phyloP scores from a whole-genome alignment of 176 grass and related monocot species.

The Oryza glaberrima region DNA sequence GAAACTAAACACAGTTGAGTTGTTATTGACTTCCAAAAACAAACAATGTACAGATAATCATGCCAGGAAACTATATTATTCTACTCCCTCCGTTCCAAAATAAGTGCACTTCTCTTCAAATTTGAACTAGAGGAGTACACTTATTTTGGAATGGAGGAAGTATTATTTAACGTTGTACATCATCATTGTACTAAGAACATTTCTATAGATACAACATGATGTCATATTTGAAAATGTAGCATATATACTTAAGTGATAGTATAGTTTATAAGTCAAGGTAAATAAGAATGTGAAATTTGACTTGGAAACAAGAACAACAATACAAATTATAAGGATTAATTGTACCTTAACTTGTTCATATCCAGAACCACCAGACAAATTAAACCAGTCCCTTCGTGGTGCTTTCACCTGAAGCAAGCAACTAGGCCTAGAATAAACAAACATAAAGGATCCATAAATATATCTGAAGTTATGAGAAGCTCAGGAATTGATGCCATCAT shows the following conservation, averaged over 20 bases:
- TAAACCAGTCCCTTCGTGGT: neutral
- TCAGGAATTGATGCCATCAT: neutral
- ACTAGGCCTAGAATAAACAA: constrained; percentile 8
- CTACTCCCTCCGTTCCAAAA: neutral
- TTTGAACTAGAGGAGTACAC: too few species aligned
- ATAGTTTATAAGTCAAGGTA: neutral
- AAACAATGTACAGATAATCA: constrained; percentile 18
- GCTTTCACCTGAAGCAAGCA: constrained; percentile 51
- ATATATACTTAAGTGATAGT: neutral
- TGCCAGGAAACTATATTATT: neutral
- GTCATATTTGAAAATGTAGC: neutral
- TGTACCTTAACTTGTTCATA: neutral
- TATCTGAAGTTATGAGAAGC: neutral
- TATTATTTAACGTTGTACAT: neutral
- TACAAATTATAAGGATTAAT: neutral
- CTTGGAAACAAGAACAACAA: neutral
- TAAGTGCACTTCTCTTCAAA: too few species aligned
- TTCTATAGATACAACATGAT: neutral
- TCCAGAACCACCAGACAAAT: neutral
- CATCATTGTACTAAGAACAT: neutral
- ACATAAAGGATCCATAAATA: neutral
- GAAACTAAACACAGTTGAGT: neutral
- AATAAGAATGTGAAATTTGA: neutral
- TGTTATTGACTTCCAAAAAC: constrained; percentile 14
- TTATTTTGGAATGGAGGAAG: too few species aligned